Percentiles rank a stretch among this genome's conserved stretches.
Conservation (phyloP, 2,329 filamentous ascomycete species). For the Phaeosphaeriaceae sp. region DNA sequence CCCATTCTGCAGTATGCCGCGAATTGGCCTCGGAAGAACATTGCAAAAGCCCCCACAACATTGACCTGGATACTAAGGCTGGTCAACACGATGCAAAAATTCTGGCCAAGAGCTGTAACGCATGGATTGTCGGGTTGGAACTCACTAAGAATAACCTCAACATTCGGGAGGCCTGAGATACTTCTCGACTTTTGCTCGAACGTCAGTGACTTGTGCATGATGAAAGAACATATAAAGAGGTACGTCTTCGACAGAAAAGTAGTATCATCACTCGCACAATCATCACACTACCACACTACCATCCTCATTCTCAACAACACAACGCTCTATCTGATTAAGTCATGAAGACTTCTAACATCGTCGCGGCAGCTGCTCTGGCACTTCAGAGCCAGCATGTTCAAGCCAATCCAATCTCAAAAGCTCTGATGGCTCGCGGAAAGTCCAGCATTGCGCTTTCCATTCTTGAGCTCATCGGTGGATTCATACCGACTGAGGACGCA, state of each 20-base stretch:
- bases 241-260: not conserved
- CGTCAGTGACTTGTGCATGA: not conserved
- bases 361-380: not conserved
- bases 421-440: not conserved
- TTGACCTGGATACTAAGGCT: not conserved
- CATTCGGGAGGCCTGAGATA: not conserved
- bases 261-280: not conserved
- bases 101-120: not conserved
- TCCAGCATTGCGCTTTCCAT: not conserved
- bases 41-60: not conserved
- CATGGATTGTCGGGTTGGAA: not conserved
- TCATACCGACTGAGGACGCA: not conserved
- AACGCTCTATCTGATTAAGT: not conserved
- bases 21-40: not conserved
- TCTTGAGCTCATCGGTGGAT: not conserved
- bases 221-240: not conserved
- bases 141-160: not conserved
- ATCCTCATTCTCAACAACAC: not conserved
- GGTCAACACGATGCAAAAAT: not conserved
- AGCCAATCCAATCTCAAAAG: not conserved
- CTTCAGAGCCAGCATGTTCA: constrained; percentile 1
- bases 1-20: not conserved
- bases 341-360: not conserved
- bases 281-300: not conserved
- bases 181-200: not conserved